Conservation (phyloP, 148 eudicot species). For the Rhododendron henanense region DNA sequence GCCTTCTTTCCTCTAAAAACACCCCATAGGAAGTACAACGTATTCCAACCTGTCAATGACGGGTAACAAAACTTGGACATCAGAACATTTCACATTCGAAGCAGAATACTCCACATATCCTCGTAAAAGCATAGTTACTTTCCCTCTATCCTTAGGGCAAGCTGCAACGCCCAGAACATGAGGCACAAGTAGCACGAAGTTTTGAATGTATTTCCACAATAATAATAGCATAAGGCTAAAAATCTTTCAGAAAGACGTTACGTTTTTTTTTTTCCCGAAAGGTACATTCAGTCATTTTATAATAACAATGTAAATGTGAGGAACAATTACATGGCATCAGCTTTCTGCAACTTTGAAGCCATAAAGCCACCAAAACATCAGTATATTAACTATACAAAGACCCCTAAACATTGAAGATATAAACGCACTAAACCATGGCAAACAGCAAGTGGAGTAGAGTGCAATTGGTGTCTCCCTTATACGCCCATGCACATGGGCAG, state of each 20-base stretch:
- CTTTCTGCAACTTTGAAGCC: constrained; percentile 1
- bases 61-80: constrained; percentile 5
- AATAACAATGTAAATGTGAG: neutral
- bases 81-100: neutral
- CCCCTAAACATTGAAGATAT: neutral
- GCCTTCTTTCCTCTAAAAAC: constrained; percentile 65
- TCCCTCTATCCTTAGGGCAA: constrained; percentile 1
- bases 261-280: neutral
- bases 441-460: neutral
- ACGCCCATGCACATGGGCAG: too few relatives aligned
- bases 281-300: neutral
- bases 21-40: constrained; percentile 80
- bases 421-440: neutral
- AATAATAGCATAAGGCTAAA: neutral
- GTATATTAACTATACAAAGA: neutral
- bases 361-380: neutral
- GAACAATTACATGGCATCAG: neutral
- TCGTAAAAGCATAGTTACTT: neutral
- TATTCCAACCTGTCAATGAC: constrained; percentile 79
- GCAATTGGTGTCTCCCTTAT: too few relatives aligned
- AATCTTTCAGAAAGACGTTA: neutral
- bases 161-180: neutral
- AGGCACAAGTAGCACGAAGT: neutral
- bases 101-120: neutral
- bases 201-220: neutral